A percentile compares a stretch with the other conserved stretches of the same genome.
Evolutionary conservation across 805 yeast genomes (phyloP).

Genomic region (Yarrowia sp.): DNA sequence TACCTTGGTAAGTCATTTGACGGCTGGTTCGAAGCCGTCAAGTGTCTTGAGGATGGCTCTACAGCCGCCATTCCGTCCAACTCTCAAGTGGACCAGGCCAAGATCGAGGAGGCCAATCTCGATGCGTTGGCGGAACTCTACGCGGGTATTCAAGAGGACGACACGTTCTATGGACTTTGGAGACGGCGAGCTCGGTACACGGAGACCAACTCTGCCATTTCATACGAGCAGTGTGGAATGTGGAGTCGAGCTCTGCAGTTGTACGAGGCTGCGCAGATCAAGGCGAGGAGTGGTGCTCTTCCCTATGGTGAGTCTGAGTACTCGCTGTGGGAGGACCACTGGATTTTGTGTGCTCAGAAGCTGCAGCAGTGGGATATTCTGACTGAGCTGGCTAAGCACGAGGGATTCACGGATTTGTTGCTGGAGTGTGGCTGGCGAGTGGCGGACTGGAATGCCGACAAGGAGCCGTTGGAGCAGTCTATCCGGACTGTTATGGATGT

Average conservation of each 20-base stretch:
- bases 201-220: conserved; percentile 88
- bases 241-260: conserved; percentile 93
- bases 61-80: conserved; percentile 51
- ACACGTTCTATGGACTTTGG: conserved; percentile 98
- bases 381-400: conserved; percentile 95
- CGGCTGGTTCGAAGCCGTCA: conserved; percentile 87
- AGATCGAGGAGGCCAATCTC: conserved; percentile 77
- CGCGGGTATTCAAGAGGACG: conserved; percentile 85
- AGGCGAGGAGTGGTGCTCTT: conserved; percentile 89
- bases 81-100: conserved; percentile 52
- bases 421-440: conserved; percentile 99
- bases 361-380: conserved; percentile 97
- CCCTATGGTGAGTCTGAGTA: conserved; percentile 96
- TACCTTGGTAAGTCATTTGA: conserved; percentile 82
- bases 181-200: conserved; percentile 91
- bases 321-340: conserved; percentile 96
- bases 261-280: conserved; percentile 94
- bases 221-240: conserved; percentile 90
- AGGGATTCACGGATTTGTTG: conserved; percentile 90
- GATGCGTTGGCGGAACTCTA: conserved; percentile 91
- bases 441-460: conserved; percentile 95
- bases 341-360: conserved; percentile 97
- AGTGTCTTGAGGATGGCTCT: conserved; percentile 71
- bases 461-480: conserved; percentile 90
- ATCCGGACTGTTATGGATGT: conserved; percentile 97